Evolutionary conservation across 352 stramenopile genomes (phyloP).

Genomic region (Pythium phragmiticola): DNA sequence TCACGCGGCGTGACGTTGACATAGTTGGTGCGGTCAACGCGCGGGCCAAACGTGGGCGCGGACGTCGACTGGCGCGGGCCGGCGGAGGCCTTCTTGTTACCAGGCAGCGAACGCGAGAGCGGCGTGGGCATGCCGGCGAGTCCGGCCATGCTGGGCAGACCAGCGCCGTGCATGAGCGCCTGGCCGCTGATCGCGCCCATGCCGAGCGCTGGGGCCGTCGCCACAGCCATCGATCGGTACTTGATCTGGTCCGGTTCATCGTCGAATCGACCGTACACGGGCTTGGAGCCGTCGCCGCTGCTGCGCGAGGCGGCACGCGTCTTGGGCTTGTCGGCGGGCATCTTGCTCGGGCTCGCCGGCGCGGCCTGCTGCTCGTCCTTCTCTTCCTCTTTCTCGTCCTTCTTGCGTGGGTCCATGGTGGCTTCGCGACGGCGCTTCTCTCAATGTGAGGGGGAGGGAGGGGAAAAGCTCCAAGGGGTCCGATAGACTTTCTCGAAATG

Average conservation of each 20-base stretch:
- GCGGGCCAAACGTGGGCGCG: slow-evolving; percentile 49
- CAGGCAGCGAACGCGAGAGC: slow-evolving; percentile 35
- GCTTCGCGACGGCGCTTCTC: background rate
- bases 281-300: slow-evolving; percentile 20
- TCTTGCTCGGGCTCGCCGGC: slow-evolving; percentile 3
- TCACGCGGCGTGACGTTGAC: slow-evolving; percentile 60
- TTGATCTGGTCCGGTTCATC: slow-evolving; percentile 45
- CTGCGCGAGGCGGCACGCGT: background rate
- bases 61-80: slow-evolving; percentile 28
- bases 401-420: slow-evolving; percentile 28
- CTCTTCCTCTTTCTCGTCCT: slow-evolving; percentile 24
- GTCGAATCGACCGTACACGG: slow-evolving; percentile 38
- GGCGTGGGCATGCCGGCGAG: slow-evolving; percentile 36
- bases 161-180: slow-evolving; percentile 29
- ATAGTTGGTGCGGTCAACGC: slow-evolving; percentile 77
- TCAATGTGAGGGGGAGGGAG: background rate
- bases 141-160: slow-evolving; percentile 23
- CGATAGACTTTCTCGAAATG: slow-evolving; percentile 27
- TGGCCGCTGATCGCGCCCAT: slow-evolving; percentile 32
- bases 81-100: slow-evolving; percentile 39
- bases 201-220: slow-evolving; percentile 43
- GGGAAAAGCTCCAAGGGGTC: background rate
- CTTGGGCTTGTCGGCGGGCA: slow-evolving; percentile 14
- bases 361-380: slow-evolving; percentile 29
- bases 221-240: slow-evolving; percentile 58